A percentile compares a stretch with the other conserved stretches of the same genome.
Conservation (phyloP, 192 early-diverging fungal species). For the Mortierella antarctica region DNA sequence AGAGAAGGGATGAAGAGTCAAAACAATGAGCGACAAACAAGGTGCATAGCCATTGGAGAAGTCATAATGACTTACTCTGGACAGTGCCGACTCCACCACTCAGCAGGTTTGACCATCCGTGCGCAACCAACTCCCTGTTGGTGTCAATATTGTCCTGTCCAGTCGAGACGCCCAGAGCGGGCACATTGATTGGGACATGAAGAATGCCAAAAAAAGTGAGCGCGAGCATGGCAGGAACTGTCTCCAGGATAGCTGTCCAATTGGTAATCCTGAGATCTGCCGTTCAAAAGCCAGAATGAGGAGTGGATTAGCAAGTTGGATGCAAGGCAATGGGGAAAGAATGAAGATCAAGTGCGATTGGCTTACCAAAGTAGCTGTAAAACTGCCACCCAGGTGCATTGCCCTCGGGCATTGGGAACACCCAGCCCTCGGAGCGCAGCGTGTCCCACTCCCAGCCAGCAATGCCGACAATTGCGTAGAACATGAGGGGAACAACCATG, state of each 20-base stretch:
- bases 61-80: slow-evolving; percentile 65
- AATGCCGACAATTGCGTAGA: slow-evolving; percentile 74
- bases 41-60: neutral
- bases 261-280: slow-evolving; percentile 73
- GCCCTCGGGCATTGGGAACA: slow-evolving; percentile 81
- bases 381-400: slow-evolving; percentile 88
- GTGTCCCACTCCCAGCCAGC: slow-evolving; percentile 70
- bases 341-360: neutral
- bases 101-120: slow-evolving; percentile 89
- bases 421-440: slow-evolving; percentile 83
- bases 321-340: neutral
- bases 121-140: slow-evolving; percentile 92
- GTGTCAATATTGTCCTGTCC: slow-evolving; percentile 88
- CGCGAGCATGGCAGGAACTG: slow-evolving; percentile 91
- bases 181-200: slow-evolving; percentile 98
- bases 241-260: slow-evolving; percentile 71
- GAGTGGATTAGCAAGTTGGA: neutral
- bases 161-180: slow-evolving; percentile 92
- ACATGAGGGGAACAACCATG: slow-evolving; percentile 79
- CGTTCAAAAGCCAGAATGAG: neutral
- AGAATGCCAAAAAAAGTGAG: slow-evolving; percentile 95
- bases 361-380: slow-evolving; percentile 79
- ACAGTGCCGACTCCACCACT: slow-evolving; percentile 83
- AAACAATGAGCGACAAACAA: slow-evolving; percentile 7
- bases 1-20: neutral